Percentiles rank a stretch among this genome's conserved stretches.
Evolutionary conservation across 345 rosid genomes (phyloP).

Genomic region (Citrus cavaleriei): DNA sequence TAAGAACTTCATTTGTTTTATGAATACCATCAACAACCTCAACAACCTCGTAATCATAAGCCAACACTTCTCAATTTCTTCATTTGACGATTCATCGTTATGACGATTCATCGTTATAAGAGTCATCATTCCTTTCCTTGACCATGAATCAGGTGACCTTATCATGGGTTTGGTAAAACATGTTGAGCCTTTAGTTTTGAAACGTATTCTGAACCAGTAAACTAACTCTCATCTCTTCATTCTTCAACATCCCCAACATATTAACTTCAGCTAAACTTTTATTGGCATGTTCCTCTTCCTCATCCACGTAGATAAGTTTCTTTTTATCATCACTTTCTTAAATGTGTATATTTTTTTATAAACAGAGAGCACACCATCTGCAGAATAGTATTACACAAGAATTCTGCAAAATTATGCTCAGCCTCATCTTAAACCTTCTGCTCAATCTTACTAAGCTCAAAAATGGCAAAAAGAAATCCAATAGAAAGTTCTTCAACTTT

Average conservation of each 20-base stretch:
- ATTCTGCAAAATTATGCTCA: slow-evolving; percentile 42
- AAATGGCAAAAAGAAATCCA: slow-evolving; percentile 60
- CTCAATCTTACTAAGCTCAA: slow-evolving; percentile 51
- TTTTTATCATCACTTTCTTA: slow-evolving; percentile 30
- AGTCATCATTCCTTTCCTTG: slow-evolving; percentile 17
- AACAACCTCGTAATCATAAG: slow-evolving; percentile 31
- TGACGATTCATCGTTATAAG: slow-evolving; percentile 35
- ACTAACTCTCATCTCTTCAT: slow-evolving; percentile 59
- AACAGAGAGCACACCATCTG: slow-evolving; percentile 16
- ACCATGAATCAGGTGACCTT: slow-evolving; percentile 51
- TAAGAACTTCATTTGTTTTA: slow-evolving; percentile 67
- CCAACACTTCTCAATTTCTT: slow-evolving; percentile 2
- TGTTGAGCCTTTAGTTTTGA: slow-evolving; percentile 66
- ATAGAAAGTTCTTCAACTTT: slow-evolving; percentile 61
- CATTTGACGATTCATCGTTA: slow-evolving; percentile 30
- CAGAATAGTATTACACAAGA: not conserved
- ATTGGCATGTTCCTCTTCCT: slow-evolving; percentile 58
- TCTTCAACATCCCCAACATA: slow-evolving; percentile 79
- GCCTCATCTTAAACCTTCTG: not conserved
- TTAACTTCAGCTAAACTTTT: slow-evolving; percentile 55
- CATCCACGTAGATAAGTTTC: slow-evolving; percentile 77
- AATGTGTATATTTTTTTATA: slow-evolving; percentile 35
- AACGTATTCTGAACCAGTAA: slow-evolving; percentile 65
- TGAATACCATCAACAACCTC: slow-evolving; percentile 56
- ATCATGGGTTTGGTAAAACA: slow-evolving; percentile 67